A percentile compares a stretch with the other conserved stretches of the same genome.
phyloP scores from a whole-genome alignment of 2,329 filamentous ascomycete species.

The Xylaria sp. region DNA sequence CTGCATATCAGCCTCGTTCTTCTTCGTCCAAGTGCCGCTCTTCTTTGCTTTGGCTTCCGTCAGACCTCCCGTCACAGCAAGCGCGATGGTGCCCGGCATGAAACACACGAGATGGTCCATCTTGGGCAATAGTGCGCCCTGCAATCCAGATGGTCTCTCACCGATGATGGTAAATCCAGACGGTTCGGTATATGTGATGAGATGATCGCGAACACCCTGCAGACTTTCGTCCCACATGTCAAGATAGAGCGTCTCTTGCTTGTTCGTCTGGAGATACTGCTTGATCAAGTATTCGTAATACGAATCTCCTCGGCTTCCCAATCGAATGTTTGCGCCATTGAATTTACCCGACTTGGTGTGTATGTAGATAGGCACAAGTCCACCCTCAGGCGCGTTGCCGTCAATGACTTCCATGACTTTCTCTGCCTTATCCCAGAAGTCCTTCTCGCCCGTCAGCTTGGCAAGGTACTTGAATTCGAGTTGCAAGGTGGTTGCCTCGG shows the following conservation, averaged over 20 bases:
- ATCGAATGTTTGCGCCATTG: conserved; percentile 75
- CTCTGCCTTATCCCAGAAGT: conserved; percentile 90
- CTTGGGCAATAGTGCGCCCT: conserved; percentile 66
- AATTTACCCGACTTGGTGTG: conserved; percentile 75
- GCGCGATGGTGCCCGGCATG: conserved; percentile 90
- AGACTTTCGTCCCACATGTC: conserved; percentile 92
- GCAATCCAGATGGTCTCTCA: conserved; percentile 72
- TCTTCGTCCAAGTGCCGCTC: conserved; percentile 64
- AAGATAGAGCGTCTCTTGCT: conserved; percentile 77
- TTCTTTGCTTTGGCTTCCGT: conserved; percentile 71
- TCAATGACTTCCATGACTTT: conserved; percentile 90
- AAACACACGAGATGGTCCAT: conserved; percentile 99
- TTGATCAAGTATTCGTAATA: conserved; percentile 99
- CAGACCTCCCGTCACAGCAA: conserved; percentile 76
- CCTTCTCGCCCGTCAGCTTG: conserved; percentile 84
- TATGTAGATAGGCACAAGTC: conserved; percentile 88
- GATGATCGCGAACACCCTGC: conserved; percentile 79
- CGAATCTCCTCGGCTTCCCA: conserved; percentile 91
- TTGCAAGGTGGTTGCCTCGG: conserved; percentile 87
- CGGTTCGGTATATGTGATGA: conserved; percentile 80
- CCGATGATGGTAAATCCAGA: conserved; percentile 83
- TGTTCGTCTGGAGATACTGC: conserved; percentile 90
- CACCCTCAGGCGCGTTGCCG: conserved; percentile 70
- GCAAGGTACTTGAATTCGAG: conserved; percentile 96
- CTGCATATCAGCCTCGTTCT: conserved; percentile 80